Conservation (phyloP, 164 flowering plant species). For the Vitis cinerea region DNA sequence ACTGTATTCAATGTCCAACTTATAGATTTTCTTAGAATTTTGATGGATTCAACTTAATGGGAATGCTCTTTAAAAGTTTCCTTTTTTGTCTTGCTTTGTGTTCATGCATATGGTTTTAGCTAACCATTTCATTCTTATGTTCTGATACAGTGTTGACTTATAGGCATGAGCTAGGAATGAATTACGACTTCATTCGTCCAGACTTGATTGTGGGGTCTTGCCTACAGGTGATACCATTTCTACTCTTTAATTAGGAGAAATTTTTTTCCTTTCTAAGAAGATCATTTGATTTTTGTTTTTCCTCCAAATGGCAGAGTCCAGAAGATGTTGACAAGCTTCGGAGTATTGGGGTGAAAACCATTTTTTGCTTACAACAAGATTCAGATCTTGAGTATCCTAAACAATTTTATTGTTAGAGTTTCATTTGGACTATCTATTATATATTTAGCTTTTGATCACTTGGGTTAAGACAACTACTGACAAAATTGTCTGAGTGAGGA, state of each 20-base stretch:
- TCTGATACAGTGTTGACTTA: conserved; percentile 73
- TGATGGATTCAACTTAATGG: background rate
- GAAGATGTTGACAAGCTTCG: conserved; percentile 94
- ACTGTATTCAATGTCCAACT: background rate
- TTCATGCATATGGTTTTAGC: background rate
- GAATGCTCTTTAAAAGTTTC: background rate
- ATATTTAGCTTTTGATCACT: background rate
- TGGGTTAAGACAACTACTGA: background rate
- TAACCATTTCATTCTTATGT: conserved; percentile 3
- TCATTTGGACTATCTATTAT: background rate
- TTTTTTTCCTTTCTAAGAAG: background rate
- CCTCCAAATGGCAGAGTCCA: conserved; percentile 56
- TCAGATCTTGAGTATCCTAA: conserved; percentile 95
- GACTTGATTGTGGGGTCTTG: conserved; percentile 98
- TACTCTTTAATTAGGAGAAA: background rate
- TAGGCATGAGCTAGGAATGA: conserved; percentile 96
- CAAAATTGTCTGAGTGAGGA: background rate
- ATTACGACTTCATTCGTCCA: conserved; percentile 85
- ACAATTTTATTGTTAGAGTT: background rate
- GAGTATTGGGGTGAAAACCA: conserved; percentile 78
- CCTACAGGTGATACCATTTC: conserved; percentile 63
- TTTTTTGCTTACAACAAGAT: conserved; percentile 91
- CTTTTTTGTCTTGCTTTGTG: background rate
- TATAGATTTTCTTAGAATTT: background rate
- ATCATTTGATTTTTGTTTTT: background rate